Conservation (phyloP, 306 rosid genomes). For the Alnus rubra region DNA sequence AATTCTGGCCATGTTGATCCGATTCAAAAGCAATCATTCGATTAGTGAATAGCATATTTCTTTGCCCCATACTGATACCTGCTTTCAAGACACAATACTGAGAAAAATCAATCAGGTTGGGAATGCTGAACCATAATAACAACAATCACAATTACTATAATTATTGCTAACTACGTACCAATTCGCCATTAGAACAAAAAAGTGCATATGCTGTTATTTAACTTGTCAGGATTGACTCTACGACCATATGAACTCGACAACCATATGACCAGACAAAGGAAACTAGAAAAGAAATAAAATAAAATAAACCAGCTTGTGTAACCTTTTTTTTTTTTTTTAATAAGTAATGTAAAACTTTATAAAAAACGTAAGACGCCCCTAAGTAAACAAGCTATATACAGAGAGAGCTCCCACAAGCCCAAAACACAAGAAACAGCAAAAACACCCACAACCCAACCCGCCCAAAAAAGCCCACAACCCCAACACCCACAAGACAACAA, state of each 20-base stretch:
- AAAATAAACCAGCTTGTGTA: neutral
- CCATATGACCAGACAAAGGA: neutral
- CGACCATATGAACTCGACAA: no score
- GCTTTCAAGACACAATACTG: conserved; percentile 24
- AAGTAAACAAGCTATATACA: no score
- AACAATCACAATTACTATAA: neutral
- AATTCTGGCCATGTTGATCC: conserved; percentile 68
- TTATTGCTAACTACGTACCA: neutral
- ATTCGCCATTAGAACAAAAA: neutral
- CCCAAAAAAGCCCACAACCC: no score
- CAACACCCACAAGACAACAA: no score
- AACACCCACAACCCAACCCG: no score
- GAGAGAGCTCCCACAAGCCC: no score
- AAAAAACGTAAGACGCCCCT: no score
- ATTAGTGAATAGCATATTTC: conserved; percentile 39
- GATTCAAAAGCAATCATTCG: conserved; percentile 67
- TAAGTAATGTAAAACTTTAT: no score
- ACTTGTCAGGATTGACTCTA: neutral
- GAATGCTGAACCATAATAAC: conserved; percentile 20
- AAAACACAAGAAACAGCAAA: no score
- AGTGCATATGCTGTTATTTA: neutral
- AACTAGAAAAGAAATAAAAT: neutral
- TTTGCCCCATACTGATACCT: conserved; percentile 60
- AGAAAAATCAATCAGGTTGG: conserved; percentile 22
- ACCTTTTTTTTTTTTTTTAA: no score